phyloP scores from a whole-genome alignment of 768 basidiomycete genomes.

The Termitomyces sp. region DNA sequence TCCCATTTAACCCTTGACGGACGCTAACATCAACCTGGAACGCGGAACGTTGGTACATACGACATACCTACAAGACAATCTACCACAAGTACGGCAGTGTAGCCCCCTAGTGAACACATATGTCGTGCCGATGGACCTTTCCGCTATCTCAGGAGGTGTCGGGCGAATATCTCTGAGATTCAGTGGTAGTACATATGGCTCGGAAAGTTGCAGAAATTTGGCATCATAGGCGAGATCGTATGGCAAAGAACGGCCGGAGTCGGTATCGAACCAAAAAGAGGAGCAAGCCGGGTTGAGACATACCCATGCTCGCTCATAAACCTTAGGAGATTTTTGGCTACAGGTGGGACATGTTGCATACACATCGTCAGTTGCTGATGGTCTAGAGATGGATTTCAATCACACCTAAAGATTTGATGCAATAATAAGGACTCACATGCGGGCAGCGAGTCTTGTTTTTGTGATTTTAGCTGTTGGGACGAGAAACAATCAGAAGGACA shows the following conservation, averaged over 20 bases:
- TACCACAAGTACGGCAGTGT: slow-evolving; percentile 68
- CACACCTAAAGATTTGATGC: background rate
- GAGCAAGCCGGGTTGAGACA: slow-evolving; percentile 63
- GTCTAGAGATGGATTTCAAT: slow-evolving; percentile 14
- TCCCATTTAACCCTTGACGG: slow-evolving; percentile 69
- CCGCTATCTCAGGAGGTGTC: slow-evolving; percentile 25
- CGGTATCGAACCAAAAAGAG: slow-evolving; percentile 48
- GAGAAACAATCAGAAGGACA: background rate
- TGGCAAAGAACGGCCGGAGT: slow-evolving; percentile 29
- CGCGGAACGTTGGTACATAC: background rate
- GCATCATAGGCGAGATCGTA: slow-evolving; percentile 44
- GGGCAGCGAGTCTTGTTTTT: background rate
- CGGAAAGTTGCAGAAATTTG: slow-evolving; percentile 42
- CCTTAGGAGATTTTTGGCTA: slow-evolving; percentile 39
- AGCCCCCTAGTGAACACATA: slow-evolving; percentile 63
- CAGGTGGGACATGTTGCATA: slow-evolving; percentile 44
- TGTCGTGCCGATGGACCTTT: slow-evolving; percentile 44
- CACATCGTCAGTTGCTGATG: slow-evolving; percentile 15
- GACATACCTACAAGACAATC: slow-evolving; percentile 69
- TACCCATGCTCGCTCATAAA: slow-evolving; percentile 59
- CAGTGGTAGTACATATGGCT: slow-evolving; percentile 29
- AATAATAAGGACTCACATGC: background rate
- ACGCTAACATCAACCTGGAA: slow-evolving; percentile 4
- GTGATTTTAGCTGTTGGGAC: background rate
- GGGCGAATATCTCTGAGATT: slow-evolving; percentile 41